Conservation (phyloP, 495 filamentous ascomycete genomes). For the Daldinia decipiens region DNA sequence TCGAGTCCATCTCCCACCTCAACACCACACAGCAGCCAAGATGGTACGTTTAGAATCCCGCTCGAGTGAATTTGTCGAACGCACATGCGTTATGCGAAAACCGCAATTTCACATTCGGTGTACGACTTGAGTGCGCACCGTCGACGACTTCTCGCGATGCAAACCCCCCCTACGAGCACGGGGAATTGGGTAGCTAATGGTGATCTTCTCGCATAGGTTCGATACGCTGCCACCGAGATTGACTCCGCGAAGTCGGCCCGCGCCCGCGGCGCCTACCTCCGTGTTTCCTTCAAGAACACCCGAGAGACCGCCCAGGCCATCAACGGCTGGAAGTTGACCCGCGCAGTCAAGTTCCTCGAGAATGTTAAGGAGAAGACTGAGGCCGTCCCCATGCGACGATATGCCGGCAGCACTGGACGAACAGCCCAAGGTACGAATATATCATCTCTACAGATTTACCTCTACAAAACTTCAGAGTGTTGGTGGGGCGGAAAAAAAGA, state of each 20-base stretch:
- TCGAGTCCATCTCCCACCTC: slow-evolving; percentile 46
- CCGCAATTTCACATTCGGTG: slow-evolving; percentile 1
- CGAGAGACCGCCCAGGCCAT: slow-evolving; percentile 98
- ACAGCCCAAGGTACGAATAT: slow-evolving; percentile 89
- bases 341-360: slow-evolving; percentile 93
- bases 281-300: slow-evolving; percentile 99
- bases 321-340: slow-evolving; percentile 98
- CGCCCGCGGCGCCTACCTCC: slow-evolving; percentile 96
- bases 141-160: slow-evolving; percentile 8
- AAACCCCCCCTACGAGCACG: neutral
- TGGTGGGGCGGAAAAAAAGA: neutral
- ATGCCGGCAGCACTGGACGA: slow-evolving; percentile 91
- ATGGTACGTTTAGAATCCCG: slow-evolving; percentile 45
- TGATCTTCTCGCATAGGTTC: slow-evolving; percentile 71
- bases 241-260: slow-evolving; percentile 91
- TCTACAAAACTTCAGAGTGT: slow-evolving; percentile 2
- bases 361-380: slow-evolving; percentile 95
- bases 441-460: neutral
- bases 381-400: slow-evolving; percentile 96
- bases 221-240: slow-evolving; percentile 95
- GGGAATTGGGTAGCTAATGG: slow-evolving; percentile 49
- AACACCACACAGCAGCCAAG: slow-evolving; percentile 47
- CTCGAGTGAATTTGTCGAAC: slow-evolving; percentile 1
- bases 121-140: slow-evolving; percentile 7
- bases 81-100: slow-evolving; percentile 5